Evolutionary conservation across 1,284 basidiomycete genomes (phyloP).

Genomic region (Porogramme epimiltina): DNA sequence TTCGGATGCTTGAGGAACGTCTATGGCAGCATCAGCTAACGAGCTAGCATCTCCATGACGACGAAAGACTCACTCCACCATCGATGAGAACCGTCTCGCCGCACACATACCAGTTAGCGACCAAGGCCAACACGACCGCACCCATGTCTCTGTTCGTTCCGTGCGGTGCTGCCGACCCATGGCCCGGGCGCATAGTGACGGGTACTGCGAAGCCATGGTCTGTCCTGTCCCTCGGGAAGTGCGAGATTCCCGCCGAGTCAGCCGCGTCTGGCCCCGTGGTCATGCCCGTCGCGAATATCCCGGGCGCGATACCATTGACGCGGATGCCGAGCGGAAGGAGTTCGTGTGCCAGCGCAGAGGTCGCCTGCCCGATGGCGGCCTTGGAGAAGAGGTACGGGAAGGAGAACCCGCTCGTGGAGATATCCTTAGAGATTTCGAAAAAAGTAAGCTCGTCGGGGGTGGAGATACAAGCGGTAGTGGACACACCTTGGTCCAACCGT

Average conservation of each 20-base stretch:
- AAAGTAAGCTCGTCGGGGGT: no score
- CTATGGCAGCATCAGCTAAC: slow-evolving; percentile 22
- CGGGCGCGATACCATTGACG: slow-evolving; percentile 55
- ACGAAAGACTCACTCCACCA: slow-evolving; percentile 41
- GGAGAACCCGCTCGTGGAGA: slow-evolving; percentile 39
- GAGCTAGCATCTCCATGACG: no score
- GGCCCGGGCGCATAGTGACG: slow-evolving; percentile 36
- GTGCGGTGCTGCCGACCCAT: slow-evolving; percentile 3
- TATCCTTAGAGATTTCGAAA: no score
- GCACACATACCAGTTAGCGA: slow-evolving; percentile 50
- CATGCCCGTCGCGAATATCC: slow-evolving; percentile 37
- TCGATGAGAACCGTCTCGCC: slow-evolving; percentile 52
- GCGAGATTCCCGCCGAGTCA: slow-evolving; percentile 37
- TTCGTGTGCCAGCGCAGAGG: slow-evolving; percentile 49
- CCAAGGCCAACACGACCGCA: slow-evolving; percentile 43
- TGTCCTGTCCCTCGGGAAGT: slow-evolving; percentile 24
- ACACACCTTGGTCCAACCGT: slow-evolving; percentile 51
- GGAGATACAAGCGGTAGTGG: not conserved
- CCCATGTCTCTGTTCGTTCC: slow-evolving; percentile 41
- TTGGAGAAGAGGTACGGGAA: slow-evolving; percentile 54
- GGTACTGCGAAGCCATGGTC: slow-evolving; percentile 37
- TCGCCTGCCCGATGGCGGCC: slow-evolving; percentile 51
- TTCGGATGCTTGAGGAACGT: slow-evolving; percentile 41
- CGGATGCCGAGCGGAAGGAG: slow-evolving; percentile 50
- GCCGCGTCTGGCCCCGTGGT: slow-evolving; percentile 29